A percentile compares a stretch with the other conserved stretches of the same genome.
phyloP scores from a whole-genome alignment of 805 yeast genomes.

The Nakazawaea wyomingensis region DNA sequence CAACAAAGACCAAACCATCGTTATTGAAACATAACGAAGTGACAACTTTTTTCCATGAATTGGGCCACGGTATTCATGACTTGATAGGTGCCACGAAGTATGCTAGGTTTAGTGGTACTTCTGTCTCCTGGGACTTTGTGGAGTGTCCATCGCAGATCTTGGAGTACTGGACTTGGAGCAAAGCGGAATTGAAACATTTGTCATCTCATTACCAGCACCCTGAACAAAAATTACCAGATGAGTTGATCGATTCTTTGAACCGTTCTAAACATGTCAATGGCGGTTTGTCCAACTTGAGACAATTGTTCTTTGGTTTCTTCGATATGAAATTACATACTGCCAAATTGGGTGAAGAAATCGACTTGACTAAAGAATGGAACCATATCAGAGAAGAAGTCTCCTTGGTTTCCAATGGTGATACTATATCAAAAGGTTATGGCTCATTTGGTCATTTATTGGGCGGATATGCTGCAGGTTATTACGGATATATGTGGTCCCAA shows the following conservation, averaged over 20 bases:
- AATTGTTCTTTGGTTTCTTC: slow-evolving; percentile 71
- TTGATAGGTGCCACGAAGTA: slow-evolving; percentile 61
- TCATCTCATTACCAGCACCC: slow-evolving; percentile 61
- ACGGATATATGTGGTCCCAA: slow-evolving; percentile 82
- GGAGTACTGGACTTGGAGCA: slow-evolving; percentile 85
- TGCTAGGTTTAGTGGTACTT: slow-evolving; percentile 70
- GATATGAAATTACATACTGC: slow-evolving; percentile 68
- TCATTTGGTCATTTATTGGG: slow-evolving; percentile 81
- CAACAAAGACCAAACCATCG: slow-evolving; percentile 64
- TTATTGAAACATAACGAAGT: slow-evolving; percentile 74
- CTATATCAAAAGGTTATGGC: slow-evolving; percentile 59
- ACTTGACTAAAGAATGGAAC: slow-evolving; percentile 60
- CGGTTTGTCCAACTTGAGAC: slow-evolving; percentile 67
- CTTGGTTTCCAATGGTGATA: slow-evolving; percentile 50
- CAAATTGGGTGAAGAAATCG: slow-evolving; percentile 33
- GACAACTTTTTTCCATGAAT: slow-evolving; percentile 81
- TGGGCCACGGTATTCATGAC: slow-evolving; percentile 86
- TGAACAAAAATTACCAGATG: slow-evolving; percentile 52
- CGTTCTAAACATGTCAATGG: slow-evolving; percentile 72
- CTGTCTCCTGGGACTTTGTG: slow-evolving; percentile 80
- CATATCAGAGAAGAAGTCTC: slow-evolving; percentile 58
- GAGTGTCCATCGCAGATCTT: slow-evolving; percentile 90
- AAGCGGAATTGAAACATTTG: slow-evolving; percentile 48
- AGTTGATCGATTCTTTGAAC: slow-evolving; percentile 51
- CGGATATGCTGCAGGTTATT: slow-evolving; percentile 83